phyloP scores from a whole-genome alignment of 305 asterid species.

The Plantago coronopus region DNA sequence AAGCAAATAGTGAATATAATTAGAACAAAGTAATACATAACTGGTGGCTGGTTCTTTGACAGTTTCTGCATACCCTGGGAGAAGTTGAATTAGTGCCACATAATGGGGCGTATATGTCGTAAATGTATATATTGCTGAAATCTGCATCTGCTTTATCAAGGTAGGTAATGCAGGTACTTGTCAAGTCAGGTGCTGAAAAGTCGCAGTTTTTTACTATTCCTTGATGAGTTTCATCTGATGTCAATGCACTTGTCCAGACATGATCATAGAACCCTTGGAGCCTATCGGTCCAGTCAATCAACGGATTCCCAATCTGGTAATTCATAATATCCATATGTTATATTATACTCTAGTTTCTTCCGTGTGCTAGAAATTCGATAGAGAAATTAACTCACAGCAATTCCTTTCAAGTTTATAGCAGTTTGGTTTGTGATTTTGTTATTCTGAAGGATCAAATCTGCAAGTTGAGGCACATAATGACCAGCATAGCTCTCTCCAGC shows the following conservation, averaged over 20 bases:
- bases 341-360: neutral
- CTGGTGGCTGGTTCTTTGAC: neutral
- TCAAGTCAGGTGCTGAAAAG: slow-evolving; percentile 10
- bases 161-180: slow-evolving; percentile 28
- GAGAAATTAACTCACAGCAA: slow-evolving; percentile 33
- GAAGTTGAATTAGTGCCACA: slow-evolving; percentile 26
- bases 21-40: too few relatives aligned
- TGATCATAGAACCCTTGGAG: slow-evolving; percentile 29
- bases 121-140: slow-evolving; percentile 14
- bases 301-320: slow-evolving; percentile 45
- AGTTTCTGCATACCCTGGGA: slow-evolving; percentile 4
- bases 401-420: slow-evolving; percentile 9
- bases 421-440: slow-evolving; percentile 31
- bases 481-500: slow-evolving; percentile 48
- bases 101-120: slow-evolving; percentile 32
- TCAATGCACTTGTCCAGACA: slow-evolving; percentile 39
- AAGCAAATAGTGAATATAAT: neutral
- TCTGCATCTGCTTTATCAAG: slow-evolving; percentile 5
- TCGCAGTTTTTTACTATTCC: slow-evolving; percentile 10
- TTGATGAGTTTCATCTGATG: slow-evolving; percentile 38
- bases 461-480: slow-evolving; percentile 49
- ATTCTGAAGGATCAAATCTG: slow-evolving; percentile 34
- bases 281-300: slow-evolving; percentile 21
- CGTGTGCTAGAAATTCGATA: too few relatives aligned
- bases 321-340: neutral